Percentiles rank a stretch among this genome's conserved stretches.
Conservation (phyloP, 1,284 basidiomycete species). For the Pseudozyma sp. region DNA sequence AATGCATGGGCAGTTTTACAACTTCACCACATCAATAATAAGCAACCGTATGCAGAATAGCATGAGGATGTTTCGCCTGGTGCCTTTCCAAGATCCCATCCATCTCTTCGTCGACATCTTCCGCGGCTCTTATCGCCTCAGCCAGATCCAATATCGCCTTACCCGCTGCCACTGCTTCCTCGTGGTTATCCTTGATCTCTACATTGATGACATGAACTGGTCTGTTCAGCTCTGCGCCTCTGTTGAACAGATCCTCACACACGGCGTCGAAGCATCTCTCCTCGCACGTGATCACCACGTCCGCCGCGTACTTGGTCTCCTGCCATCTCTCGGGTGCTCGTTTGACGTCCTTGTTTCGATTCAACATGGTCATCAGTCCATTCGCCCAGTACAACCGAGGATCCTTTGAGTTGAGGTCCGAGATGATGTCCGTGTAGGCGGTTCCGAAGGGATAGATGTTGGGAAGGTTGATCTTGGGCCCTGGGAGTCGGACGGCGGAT, state of each 20-base stretch:
- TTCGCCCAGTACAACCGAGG: conserved; percentile 87
- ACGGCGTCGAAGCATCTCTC: conserved; percentile 98
- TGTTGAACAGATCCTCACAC: conserved; percentile 89
- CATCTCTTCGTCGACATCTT: conserved; percentile 90
- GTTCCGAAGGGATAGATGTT: conserved; percentile 98
- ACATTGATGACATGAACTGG: conserved; percentile 97
- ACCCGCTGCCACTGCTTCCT: conserved; percentile 95
- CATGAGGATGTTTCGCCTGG: conserved; percentile 89
- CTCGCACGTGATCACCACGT: conserved; percentile 98
- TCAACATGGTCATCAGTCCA: conserved; percentile 95
- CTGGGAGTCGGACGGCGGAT: conserved; percentile 94
- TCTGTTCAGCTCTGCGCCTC: conserved; percentile 91
- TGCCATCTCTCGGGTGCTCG: conserved; percentile 96
- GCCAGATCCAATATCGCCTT: conserved; percentile 95
- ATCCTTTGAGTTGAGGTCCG: conserved; percentile 90
- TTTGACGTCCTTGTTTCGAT: conserved; percentile 93
- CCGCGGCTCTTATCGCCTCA: conserved; percentile 76
- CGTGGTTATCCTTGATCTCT: conserved; percentile 99
- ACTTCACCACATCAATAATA: conserved; percentile 49
- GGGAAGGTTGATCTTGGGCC: conserved; percentile 94
- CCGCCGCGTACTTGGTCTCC: conserved; percentile 84
- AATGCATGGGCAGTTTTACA: neutral
- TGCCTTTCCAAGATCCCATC: conserved; percentile 84
- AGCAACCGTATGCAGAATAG: conserved; percentile 81
- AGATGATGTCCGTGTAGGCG: conserved; percentile 96